Evolutionary conservation across 257 asterid genomes (phyloP), one percentile per base, ranked within the genome.

Genomic region (Solanum habrochaites): DNA sequence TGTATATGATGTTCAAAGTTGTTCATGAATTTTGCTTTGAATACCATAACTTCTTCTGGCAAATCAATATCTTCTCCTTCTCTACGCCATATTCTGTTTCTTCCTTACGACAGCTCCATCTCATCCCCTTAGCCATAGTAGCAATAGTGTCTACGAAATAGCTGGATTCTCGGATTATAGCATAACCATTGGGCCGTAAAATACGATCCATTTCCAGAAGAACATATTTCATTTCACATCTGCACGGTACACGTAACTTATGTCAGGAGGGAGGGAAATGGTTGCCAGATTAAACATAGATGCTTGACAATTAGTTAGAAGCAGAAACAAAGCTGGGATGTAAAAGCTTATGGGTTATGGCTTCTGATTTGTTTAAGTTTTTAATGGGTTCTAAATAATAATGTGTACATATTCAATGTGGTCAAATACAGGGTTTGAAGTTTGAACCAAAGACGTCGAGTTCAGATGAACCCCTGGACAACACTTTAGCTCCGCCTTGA

Each of bases 221-320:
- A 43, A 88, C 87, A 32, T 88, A 86, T 85, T 88, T 88, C 90
- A 88, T 88, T 32, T 88, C 90, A 83, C 90, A 88, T 84, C 90
- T 88, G 78, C 85, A 29, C 25, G 70, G 43, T 32, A 13, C 86
- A 8, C 3, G 14, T 21, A 62, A 81, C 40, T 49, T 11, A 21
- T 67, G 70, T 69, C 77, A 88, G 27, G 83, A 40, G 40, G 9
- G 8, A 56, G 12, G 20, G 21, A 47, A 43, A 77, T 25, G 29
- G 83, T 43, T 43, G 40, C 40, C 31, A 15, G 25, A 64, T 25
- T 8, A 42, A 43, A 77, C 8, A 42, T 49, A 37, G 47, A 29
- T 70, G 83, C 83, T 14, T 80, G 23, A 15, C 43, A 14, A 10
- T n/a, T 32, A 43, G 60, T 32, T 5, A 23, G 7, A 71, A 9